Conservation (phyloP, 495 filamentous ascomycete species). For the Tetracladium setigerum region DNA sequence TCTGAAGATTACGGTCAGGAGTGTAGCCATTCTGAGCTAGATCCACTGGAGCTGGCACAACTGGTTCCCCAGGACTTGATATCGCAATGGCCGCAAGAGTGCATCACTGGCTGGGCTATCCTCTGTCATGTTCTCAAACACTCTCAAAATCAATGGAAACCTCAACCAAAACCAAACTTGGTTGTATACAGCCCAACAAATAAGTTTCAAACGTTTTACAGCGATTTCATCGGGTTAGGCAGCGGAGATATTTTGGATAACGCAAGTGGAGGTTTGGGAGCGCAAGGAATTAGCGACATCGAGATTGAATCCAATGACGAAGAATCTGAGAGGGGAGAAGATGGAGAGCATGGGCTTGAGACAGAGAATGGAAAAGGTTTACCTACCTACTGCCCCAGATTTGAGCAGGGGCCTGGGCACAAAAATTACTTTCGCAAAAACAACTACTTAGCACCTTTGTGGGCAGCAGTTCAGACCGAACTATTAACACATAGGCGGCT, state of each 20-base stretch:
- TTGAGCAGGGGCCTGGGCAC: not conserved
- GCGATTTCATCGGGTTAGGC: conserved; percentile 3
- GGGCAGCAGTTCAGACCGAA: conserved; percentile 24
- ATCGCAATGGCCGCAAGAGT: conserved; percentile 6
- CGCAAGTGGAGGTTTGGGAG: not conserved
- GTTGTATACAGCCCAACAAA: not conserved
- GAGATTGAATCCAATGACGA: not conserved
- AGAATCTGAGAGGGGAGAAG: not conserved
- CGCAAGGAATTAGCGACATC: conserved; percentile 2
- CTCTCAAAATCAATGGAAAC: conserved; percentile 6
- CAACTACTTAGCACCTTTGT: conserved; percentile 15
- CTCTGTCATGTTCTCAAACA: conserved; percentile 8
- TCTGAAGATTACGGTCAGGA: not conserved
- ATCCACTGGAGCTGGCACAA: conserved; percentile 5
- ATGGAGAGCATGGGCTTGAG: not conserved
- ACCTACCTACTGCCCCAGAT: not conserved
- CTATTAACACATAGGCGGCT: conserved; percentile 23
- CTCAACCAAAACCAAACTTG: not conserved
- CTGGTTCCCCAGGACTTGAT: conserved; percentile 6
- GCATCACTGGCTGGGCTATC: conserved; percentile 8
- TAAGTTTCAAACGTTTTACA: conserved; percentile 4
- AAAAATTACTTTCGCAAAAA: conserved; percentile 16
- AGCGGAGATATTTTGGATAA: not conserved
- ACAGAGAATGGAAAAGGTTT: not conserved
- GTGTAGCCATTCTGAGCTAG: conserved; percentile 4